Base-by-base conservation (phyloP, 1,284 basidiomycete species). In the Irpex sp. region DNA sequence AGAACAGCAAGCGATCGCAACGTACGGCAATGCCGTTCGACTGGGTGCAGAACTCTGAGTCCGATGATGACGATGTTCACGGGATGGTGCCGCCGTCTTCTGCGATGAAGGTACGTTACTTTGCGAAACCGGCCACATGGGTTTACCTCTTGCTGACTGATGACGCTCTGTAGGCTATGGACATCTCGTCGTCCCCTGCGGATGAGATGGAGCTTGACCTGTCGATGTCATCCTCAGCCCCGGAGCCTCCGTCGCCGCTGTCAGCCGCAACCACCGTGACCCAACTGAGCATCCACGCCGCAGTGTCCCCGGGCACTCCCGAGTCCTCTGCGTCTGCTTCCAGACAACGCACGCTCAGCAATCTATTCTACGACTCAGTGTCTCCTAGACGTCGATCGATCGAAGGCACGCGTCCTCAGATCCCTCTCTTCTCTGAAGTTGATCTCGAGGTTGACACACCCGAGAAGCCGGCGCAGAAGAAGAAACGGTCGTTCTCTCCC, bases 161-260 rank as follows among this genome's bases (percentile, higher is more conserved):
- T 50, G 39, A 33, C 19, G 19, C 11, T 54, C 63, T 63, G 26
- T 66, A 71, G 69, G 67, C 68, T 11, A 63, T 69, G 53, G 65
- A 72, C 57, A 67, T 68, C n/a, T 69, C 69, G 8, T 67, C 71
- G 33, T 71, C 71, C 15, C 70, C 66, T 59, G 65, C 70, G 33
- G 90, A 92, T 72, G 86, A 86, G 19, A 92, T 92, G 90, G 90
- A 92, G 67, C 79, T 92, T 47, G 90, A 92, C 71, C 79, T 80
- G 53, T 62, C 57, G 17, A 49, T 35, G 4, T 58, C 62, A 5
- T 65, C 69, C 4, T 69, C 72, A 2, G 68, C 67, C 13, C 70
- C 72, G n/a, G 67, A 69, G 50, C 37, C 61, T 1, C 56, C 65
- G 9, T 62, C 66, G n/a, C 71, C 71, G 5, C 65, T 70, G 46